phyloP scores from a whole-genome alignment of 2,329 filamentous ascomycete genomes.

The Hymenoscyphus fructigenus region DNA sequence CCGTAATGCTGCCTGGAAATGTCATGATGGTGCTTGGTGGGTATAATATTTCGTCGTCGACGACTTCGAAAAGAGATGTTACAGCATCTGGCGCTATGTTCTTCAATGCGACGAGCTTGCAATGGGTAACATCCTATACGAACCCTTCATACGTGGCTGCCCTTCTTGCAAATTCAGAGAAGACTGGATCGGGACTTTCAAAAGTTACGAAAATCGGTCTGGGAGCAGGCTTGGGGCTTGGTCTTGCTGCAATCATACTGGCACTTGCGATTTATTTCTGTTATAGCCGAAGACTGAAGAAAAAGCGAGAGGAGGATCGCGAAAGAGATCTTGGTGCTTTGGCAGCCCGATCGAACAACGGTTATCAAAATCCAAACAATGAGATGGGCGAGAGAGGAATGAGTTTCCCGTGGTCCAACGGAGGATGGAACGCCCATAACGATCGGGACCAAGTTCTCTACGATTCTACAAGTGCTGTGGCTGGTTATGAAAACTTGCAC shows the following conservation, averaged over 20 bases:
- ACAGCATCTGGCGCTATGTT: slow-evolving; percentile 43
- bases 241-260: slow-evolving; percentile 51
- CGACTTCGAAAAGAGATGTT: slow-evolving; percentile 40
- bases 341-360: slow-evolving; percentile 38
- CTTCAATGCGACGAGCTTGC: slow-evolving; percentile 60
- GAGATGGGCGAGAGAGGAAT: slow-evolving; percentile 26
- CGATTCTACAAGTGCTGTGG: slow-evolving; percentile 31
- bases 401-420: slow-evolving; percentile 29
- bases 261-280: slow-evolving; percentile 49
- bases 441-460: slow-evolving; percentile 19
- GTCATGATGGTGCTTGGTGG: slow-evolving; percentile 68
- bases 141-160: slow-evolving; percentile 41
- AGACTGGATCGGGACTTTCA: slow-evolving; percentile 30
- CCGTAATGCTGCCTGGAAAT: slow-evolving; percentile 62
- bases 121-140: slow-evolving; percentile 57
- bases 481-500: slow-evolving; percentile 32
- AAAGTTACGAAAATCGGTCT: slow-evolving; percentile 54
- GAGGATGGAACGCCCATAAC: slow-evolving; percentile 26
- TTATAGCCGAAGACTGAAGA: slow-evolving; percentile 48
- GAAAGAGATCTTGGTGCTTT: slow-evolving; percentile 55
- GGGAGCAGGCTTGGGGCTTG: slow-evolving; percentile 65
- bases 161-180: slow-evolving; percentile 20
- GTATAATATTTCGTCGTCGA: slow-evolving; percentile 47
- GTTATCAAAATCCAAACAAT: slow-evolving; percentile 21
- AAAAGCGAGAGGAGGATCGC: slow-evolving; percentile 41